Conservation (phyloP, 306 rosid species). For the Gastrolobium villosum region DNA sequence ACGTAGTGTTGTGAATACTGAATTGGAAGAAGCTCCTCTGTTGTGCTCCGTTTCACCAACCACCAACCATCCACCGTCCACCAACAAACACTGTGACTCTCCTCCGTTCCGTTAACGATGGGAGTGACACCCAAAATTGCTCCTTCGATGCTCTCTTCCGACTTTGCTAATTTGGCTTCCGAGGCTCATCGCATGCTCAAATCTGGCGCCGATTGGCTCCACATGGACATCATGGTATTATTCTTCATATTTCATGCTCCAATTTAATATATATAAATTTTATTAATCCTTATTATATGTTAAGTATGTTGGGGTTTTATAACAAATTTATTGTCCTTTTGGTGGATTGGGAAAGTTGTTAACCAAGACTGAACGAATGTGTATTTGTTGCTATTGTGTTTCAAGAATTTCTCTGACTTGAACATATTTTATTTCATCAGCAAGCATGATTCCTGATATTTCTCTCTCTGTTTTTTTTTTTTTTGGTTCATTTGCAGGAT, state of each 20-base stretch:
- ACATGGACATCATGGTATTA: conserved; percentile 97
- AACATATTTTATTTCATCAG: not conserved
- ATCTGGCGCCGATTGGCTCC: conserved; percentile 98
- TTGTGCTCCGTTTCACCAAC: no score
- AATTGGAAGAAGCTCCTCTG: no score
- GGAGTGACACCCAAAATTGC: conserved; percentile 83
- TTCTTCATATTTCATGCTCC: not conserved
- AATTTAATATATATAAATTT: not conserved
- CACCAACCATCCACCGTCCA: no score
- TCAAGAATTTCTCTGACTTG: not conserved
- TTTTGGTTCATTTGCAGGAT: conserved; percentile 76
- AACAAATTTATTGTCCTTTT: not conserved
- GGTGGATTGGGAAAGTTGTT: not conserved
- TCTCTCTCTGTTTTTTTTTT: not conserved
- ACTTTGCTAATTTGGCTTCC: conserved; percentile 93
- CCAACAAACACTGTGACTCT: no score
- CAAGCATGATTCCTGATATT: conserved; percentile 26
- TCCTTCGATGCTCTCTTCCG: conserved; percentile 97
- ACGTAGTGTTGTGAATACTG: no score
- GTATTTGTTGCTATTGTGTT: not conserved
- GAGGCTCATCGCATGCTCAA: conserved; percentile 85
- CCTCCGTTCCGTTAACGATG: conserved; percentile 24
- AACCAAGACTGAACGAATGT: not conserved
- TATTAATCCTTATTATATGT: not conserved
- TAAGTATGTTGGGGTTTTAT: not conserved